phyloP scores from a whole-genome alignment of 202 grass and related monocot genomes.

The Dendrocalamus latiflorus region DNA sequence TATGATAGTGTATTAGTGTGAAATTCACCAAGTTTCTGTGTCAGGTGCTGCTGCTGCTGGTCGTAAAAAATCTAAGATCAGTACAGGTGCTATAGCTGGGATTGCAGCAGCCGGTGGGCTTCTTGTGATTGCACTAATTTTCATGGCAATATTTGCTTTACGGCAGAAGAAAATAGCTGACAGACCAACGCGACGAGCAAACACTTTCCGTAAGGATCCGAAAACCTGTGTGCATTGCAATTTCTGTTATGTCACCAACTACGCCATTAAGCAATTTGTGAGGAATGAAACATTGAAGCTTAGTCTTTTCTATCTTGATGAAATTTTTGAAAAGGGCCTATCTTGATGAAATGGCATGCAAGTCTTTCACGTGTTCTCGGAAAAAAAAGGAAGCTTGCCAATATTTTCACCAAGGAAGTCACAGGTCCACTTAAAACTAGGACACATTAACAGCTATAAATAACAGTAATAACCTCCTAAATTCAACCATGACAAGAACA shows the following conservation, averaged over 20 bases:
- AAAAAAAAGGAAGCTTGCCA: background rate
- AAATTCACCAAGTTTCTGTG: too few relatives aligned
- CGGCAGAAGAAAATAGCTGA: conserved; percentile 50
- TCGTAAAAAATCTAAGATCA: conserved; percentile 38
- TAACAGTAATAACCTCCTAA: background rate
- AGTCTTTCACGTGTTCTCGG: too few relatives aligned
- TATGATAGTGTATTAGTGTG: too few relatives aligned
- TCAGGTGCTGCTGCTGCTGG: too few relatives aligned
- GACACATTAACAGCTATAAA: too few relatives aligned
- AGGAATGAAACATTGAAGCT: background rate
- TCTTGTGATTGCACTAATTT: conserved; percentile 52
- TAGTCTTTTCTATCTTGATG: background rate
- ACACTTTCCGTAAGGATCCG: conserved; percentile 70
- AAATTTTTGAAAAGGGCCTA: too few relatives aligned
- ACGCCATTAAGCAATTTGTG: background rate
- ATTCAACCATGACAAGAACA: background rate
- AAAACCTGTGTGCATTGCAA: conserved; percentile 14
- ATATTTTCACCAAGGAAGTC: background rate
- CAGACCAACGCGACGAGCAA: conserved; percentile 46
- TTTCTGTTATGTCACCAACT: background rate
- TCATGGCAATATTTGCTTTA: conserved; percentile 50
- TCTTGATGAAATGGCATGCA: too few relatives aligned
- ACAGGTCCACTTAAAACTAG: too few relatives aligned
- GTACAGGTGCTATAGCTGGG: conserved; percentile 50
- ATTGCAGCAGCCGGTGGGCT: conserved; percentile 55